Percentiles rank a stretch among this genome's conserved stretches.
These are phyloP conservation scores for Musa troglodytarum DNA, from an alignment of 176 grass and related monocot species.

Conservation along the genomic window DNA sequence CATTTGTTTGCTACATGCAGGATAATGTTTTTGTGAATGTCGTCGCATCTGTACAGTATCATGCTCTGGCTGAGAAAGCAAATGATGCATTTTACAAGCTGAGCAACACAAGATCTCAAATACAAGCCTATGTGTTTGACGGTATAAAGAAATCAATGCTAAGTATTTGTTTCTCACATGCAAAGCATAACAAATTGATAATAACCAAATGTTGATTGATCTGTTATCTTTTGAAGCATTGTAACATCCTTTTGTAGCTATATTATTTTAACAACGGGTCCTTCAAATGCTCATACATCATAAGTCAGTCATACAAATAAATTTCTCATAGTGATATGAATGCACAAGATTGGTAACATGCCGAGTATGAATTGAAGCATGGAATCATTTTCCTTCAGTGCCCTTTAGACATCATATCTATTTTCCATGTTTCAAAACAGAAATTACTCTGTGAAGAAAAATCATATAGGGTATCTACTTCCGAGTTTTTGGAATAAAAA, in stretches of 20 bases:
- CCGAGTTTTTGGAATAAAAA: too few relatives aligned
- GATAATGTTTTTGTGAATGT: slow-evolving; percentile 91
- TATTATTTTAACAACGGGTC: too few relatives aligned
- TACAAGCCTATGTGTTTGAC: slow-evolving; percentile 83
- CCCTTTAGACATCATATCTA: too few relatives aligned
- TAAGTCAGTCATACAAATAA: not conserved
- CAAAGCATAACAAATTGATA: not conserved
- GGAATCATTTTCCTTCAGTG: too few relatives aligned
- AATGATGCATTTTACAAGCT: slow-evolving; percentile 79
- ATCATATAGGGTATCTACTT: too few relatives aligned
- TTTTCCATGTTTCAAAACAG: too few relatives aligned
- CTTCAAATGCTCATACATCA: not conserved
- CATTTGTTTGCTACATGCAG: slow-evolving; percentile 17
- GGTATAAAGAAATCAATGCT: slow-evolving; percentile 29
- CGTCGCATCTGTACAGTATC: slow-evolving; percentile 80
- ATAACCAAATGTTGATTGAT: not conserved
- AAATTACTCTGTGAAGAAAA: too few relatives aligned
- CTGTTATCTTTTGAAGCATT: not conserved
- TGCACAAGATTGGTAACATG: not conserved
- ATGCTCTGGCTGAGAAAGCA: slow-evolving; percentile 54
- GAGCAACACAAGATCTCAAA: slow-evolving; percentile 76
- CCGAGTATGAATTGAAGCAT: too few relatives aligned
- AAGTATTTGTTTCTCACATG: not conserved
- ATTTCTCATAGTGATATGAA: not conserved
- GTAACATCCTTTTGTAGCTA: not conserved